These are phyloP conservation scores for Tubosaeta sp. DNA, from an alignment of 768 basidiomycete species.

Conservation along the genomic window DNA sequence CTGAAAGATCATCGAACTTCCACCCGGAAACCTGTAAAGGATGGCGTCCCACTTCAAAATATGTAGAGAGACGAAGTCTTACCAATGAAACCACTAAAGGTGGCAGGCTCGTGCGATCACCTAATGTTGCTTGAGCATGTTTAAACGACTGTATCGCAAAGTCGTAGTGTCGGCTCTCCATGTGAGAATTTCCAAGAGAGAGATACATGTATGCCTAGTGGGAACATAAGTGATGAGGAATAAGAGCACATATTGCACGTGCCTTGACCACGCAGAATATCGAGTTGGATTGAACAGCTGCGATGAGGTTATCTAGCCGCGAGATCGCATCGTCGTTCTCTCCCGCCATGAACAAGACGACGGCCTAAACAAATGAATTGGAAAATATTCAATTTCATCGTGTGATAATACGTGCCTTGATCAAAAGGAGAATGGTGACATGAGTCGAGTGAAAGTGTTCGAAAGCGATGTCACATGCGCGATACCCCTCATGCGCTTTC, in stretches of 20 bases:
- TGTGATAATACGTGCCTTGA: not conserved
- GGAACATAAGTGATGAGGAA: not conserved
- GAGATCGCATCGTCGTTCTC: conserved; percentile 2
- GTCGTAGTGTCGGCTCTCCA: not conserved
- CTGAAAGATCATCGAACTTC: not conserved
- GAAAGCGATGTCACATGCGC: conserved; percentile 5
- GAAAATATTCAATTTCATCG: not conserved
- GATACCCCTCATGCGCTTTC: not conserved
- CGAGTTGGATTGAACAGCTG: not conserved
- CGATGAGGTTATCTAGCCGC: not conserved
- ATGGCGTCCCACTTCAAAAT: not conserved
- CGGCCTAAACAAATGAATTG: not conserved
- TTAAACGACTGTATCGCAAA: conserved; percentile 1
- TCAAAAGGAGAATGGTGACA: not conserved
- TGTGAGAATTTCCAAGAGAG: conserved; percentile 1
- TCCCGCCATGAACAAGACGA: conserved; percentile 1
- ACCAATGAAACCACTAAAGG: conserved; percentile 5
- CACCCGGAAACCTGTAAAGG: not conserved
- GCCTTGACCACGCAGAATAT: not conserved
- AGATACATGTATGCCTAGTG: conserved; percentile 6
- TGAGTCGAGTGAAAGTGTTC: not conserved
- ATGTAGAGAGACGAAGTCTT: not conserved
- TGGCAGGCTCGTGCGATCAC: no score
- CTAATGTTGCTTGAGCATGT: not conserved
- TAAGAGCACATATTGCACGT: not conserved